These are phyloP conservation scores for Dioszegia hungarica DNA, from an alignment of 768 basidiomycete genomes.

Conservation along the genomic window DNA sequence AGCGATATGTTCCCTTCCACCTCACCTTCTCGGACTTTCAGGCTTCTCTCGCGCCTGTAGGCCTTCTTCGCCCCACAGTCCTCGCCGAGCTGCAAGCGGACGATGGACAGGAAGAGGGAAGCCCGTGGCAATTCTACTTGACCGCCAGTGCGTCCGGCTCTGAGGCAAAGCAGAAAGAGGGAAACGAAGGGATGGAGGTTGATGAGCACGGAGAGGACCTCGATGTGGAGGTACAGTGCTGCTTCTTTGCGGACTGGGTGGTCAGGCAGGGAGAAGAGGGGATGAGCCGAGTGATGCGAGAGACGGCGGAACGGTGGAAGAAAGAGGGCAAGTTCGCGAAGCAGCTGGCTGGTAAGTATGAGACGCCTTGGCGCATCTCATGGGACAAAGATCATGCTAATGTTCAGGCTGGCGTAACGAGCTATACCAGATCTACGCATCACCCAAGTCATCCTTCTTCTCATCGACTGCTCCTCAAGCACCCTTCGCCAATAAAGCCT, in stretches of 20 bases:
- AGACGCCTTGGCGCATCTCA: neutral
- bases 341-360: conserved; percentile 44
- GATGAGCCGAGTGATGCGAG: conserved; percentile 20
- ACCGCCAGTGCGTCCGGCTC: neutral
- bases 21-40: conserved; percentile 31
- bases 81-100: conserved; percentile 22
- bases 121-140: conserved; percentile 14
- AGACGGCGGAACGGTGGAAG: conserved; percentile 42
- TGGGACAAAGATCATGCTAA: neutral
- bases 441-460: conserved; percentile 28
- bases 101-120: conserved; percentile 10
- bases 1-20: conserved; percentile 37
- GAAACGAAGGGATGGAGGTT: conserved; percentile 59
- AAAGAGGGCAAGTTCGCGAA: conserved; percentile 42
- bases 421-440: conserved; percentile 58
- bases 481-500: conserved; percentile 52
- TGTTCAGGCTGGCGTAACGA: conserved; percentile 73
- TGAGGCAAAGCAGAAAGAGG: neutral
- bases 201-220: conserved; percentile 28
- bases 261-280: conserved; percentile 26
- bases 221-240: conserved; percentile 55
- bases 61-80: conserved; percentile 49
- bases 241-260: conserved; percentile 35
- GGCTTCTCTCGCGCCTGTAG: conserved; percentile 47
- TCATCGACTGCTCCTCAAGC: neutral